Evolutionary conservation across 208 protist species (phyloP).

Genomic region (Trypanosoma lewisi): DNA sequence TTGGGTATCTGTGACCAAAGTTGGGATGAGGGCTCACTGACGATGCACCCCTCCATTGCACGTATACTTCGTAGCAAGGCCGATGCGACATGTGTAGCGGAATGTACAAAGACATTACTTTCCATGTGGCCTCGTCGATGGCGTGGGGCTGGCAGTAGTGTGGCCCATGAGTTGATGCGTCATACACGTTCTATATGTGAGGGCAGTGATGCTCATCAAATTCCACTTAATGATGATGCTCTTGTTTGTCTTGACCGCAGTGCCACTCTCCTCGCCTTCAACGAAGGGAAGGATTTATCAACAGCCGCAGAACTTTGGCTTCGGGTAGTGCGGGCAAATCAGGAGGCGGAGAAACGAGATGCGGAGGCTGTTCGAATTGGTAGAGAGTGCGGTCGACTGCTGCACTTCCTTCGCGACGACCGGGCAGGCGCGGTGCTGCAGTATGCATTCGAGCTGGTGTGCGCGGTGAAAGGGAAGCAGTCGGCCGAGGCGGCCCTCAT

Average conservation of each 20-base stretch:
- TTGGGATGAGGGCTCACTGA: conserved; percentile 64
- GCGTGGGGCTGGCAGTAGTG: conserved; percentile 54
- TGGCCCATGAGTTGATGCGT: conserved; percentile 65
- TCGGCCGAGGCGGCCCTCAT: conserved; percentile 65
- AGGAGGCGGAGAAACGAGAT: conserved; percentile 2
- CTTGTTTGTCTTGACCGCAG: conserved; percentile 60
- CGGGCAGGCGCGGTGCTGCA: conserved; percentile 53
- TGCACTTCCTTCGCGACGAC: conserved; percentile 67
- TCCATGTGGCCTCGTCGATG: conserved; percentile 75
- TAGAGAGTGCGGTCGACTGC: conserved; percentile 69
- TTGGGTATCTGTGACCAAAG: conserved; percentile 61
- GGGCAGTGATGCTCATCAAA: conserved; percentile 18
- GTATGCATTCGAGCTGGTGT: conserved; percentile 35
- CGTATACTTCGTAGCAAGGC: conserved; percentile 28
- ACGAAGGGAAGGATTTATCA: conserved; percentile 48
- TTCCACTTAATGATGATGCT: conserved; percentile 35
- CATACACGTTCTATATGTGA: conserved; percentile 56
- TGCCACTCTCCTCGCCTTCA: conserved; percentile 65
- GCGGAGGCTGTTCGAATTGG: conserved; percentile 53
- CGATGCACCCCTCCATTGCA: conserved; percentile 60
- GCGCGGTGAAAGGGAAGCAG: conserved; percentile 43
- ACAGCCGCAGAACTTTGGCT: conserved; percentile 75
- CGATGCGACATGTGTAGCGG: conserved; percentile 13
- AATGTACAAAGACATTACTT: conserved; percentile 33
- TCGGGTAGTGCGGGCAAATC: conserved; percentile 20